Percentiles rank a stretch among this genome's conserved stretches.
Evolutionary conservation across 2,329 filamentous ascomycete species (phyloP).

Genomic region (Ophiobolus disseminans): DNA sequence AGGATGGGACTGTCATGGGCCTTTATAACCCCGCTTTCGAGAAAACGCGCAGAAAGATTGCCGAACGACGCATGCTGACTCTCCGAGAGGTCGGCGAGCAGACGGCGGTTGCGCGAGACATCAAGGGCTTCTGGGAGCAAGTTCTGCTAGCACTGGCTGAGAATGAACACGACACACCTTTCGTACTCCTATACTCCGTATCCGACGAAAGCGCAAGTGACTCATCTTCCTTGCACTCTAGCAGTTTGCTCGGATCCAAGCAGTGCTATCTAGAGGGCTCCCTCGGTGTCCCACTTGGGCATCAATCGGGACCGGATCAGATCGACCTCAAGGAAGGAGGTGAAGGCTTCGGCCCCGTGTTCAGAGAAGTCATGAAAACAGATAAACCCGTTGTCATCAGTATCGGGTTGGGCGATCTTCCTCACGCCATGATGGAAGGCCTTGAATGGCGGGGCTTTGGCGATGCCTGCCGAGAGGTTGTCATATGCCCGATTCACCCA

Average conservation of each 20-base stretch:
- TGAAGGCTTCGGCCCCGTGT: constrained; percentile 77
- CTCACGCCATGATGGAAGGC: constrained; percentile 68
- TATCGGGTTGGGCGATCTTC: constrained; percentile 70
- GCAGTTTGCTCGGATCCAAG: constrained; percentile 66
- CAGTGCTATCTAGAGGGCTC: constrained; percentile 74
- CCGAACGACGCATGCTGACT: constrained; percentile 80
- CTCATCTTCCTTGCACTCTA: constrained; percentile 73
- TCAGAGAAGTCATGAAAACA: constrained; percentile 76
- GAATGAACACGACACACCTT: constrained; percentile 78
- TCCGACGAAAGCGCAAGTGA: constrained; percentile 75
- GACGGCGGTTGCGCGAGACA: constrained; percentile 73
- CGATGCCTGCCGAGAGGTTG: constrained; percentile 72
- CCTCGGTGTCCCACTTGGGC: constrained; percentile 70
- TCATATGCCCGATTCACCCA: constrained; percentile 80
- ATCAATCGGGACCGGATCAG: constrained; percentile 65
- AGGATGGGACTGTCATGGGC: constrained; percentile 75
- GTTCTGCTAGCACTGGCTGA: constrained; percentile 73
- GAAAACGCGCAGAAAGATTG: constrained; percentile 78
- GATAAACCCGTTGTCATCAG: constrained; percentile 72
- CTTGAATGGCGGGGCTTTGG: constrained; percentile 75
- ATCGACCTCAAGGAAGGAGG: constrained; percentile 74
- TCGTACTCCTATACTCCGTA: constrained; percentile 78
- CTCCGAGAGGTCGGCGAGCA: constrained; percentile 78
- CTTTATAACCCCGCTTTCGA: constrained; percentile 84
- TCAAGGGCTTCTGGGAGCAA: constrained; percentile 76